Conservation (phyloP, 352 stramenopile species). For the Globisporangium spiculum region DNA sequence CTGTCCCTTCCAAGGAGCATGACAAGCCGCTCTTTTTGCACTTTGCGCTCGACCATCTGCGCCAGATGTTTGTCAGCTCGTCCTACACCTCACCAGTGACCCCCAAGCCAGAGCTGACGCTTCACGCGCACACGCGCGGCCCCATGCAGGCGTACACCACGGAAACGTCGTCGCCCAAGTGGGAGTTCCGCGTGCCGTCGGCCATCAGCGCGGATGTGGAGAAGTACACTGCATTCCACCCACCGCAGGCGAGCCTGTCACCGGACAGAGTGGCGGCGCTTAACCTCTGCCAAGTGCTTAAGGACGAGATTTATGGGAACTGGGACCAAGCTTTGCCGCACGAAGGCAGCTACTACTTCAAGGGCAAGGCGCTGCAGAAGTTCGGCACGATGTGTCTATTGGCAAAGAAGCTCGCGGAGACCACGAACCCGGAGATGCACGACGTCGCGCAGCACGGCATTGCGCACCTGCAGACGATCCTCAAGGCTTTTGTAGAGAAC, state of each 20-base stretch:
- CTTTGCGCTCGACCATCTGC: slow-evolving; percentile 64
- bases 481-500: slow-evolving; percentile 47
- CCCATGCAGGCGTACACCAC: slow-evolving; percentile 57
- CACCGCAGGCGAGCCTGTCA: slow-evolving; percentile 30
- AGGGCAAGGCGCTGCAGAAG: slow-evolving; percentile 77
- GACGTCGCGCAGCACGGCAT: slow-evolving; percentile 45
- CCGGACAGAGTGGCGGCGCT: slow-evolving; percentile 31
- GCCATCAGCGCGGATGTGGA: slow-evolving; percentile 40
- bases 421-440: slow-evolving; percentile 47
- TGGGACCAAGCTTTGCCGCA: slow-evolving; percentile 49
- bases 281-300: slow-evolving; percentile 41
- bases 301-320: slow-evolving; percentile 63
- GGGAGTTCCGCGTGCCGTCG: slow-evolving; percentile 47
- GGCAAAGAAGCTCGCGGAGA: slow-evolving; percentile 52
- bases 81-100: slow-evolving; percentile 22
- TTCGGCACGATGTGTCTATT: slow-evolving; percentile 78
- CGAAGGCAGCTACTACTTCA: slow-evolving; percentile 85
- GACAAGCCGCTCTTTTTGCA: slow-evolving; percentile 40
- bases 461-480: slow-evolving; percentile 38
- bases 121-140: slow-evolving; percentile 75
- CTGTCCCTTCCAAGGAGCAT: neutral
- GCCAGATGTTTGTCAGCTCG: slow-evolving; percentile 46
- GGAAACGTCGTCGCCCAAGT: slow-evolving; percentile 20
- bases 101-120: slow-evolving; percentile 40
- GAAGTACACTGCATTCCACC: slow-evolving; percentile 49